phyloP scores from a whole-genome alignment of 2,329 filamentous ascomycete genomes.

The Paraphoma chrysanthemicola region DNA sequence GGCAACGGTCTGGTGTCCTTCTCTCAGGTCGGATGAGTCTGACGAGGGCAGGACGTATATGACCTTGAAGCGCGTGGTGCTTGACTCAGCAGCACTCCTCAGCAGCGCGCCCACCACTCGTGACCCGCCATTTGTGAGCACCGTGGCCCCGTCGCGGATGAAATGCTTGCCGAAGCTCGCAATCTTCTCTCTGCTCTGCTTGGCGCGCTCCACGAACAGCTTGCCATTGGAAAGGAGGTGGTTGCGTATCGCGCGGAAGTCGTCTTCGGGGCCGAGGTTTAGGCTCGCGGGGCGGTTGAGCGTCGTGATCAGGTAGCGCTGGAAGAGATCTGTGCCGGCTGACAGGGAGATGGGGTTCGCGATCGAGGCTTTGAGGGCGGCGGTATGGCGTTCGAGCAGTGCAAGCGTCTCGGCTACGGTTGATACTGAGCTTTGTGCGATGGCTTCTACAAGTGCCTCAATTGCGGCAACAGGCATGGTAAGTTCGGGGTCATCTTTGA shows the following conservation, averaged over 20 bases:
- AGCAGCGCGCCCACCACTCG: conserved; percentile 83
- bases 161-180: conserved; percentile 80
- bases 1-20: conserved; percentile 74
- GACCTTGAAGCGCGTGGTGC: conserved; percentile 76
- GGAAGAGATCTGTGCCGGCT: conserved; percentile 94
- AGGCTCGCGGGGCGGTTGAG: conserved; percentile 60
- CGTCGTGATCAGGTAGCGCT: conserved; percentile 86
- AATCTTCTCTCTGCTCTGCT: conserved; percentile 83
- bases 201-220: conserved; percentile 85
- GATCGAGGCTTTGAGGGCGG: conserved; percentile 77
- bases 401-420: conserved; percentile 96
- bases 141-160: conserved; percentile 76
- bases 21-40: conserved; percentile 50
- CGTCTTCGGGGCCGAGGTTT: conserved; percentile 59
- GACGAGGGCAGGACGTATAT: conserved; percentile 67
- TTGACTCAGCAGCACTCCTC: conserved; percentile 73
- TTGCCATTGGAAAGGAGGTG: conserved; percentile 87
- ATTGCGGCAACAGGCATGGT: conserved; percentile 97
- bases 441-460: conserved; percentile 85
- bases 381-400: conserved; percentile 78
- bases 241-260: conserved; percentile 82
- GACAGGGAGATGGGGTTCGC: conserved; percentile 90
- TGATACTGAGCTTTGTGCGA: conserved; percentile 77
- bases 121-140: conserved; percentile 91
- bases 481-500: conserved; percentile 76